Conservation (phyloP, 345 rosid species). For the Eucalyptus victrix region DNA sequence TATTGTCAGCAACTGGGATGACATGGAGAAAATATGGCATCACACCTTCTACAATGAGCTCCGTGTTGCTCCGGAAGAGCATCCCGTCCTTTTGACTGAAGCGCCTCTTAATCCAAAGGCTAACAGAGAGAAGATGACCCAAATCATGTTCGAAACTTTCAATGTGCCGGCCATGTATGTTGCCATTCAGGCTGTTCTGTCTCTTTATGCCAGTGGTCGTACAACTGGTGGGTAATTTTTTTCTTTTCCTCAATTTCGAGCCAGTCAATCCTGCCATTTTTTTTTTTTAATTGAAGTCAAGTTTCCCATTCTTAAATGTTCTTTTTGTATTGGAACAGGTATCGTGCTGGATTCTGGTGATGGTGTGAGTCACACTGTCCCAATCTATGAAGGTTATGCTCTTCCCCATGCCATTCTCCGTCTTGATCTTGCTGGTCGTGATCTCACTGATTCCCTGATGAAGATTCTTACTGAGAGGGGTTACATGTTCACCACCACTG, state of each 20-base stretch:
- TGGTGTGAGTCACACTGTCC: conserved; percentile 57
- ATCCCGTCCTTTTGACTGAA: conserved; percentile 44
- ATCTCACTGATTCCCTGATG: conserved; percentile 47
- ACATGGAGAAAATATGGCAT: conserved; percentile 70
- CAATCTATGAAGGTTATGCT: conserved; percentile 49
- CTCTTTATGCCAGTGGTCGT: conserved; percentile 48
- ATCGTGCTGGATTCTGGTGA: conserved; percentile 58
- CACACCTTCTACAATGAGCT: conserved; percentile 63
- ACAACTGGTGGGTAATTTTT: conserved; percentile 18
- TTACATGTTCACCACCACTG: conserved; percentile 51
- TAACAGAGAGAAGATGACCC: conserved; percentile 58
- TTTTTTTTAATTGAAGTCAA: background rate
- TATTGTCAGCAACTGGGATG: conserved; percentile 67
- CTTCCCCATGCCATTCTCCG: conserved; percentile 55
- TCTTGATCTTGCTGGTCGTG: conserved; percentile 47
- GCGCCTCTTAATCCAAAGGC: conserved; percentile 55
- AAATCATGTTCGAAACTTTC: conserved; percentile 61
- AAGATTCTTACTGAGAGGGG: conserved; percentile 52
- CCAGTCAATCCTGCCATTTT: background rate
- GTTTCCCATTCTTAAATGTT: background rate
- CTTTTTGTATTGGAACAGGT: conserved; percentile 7
- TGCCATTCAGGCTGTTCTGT: conserved; percentile 45
- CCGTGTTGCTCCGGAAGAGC: conserved; percentile 53
- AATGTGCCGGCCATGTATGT: conserved; percentile 55
- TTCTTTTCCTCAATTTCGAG: background rate